These are phyloP conservation scores for Hygrocybe punicea DNA, from an alignment of 768 basidiomycete species.

Conservation along the genomic window DNA sequence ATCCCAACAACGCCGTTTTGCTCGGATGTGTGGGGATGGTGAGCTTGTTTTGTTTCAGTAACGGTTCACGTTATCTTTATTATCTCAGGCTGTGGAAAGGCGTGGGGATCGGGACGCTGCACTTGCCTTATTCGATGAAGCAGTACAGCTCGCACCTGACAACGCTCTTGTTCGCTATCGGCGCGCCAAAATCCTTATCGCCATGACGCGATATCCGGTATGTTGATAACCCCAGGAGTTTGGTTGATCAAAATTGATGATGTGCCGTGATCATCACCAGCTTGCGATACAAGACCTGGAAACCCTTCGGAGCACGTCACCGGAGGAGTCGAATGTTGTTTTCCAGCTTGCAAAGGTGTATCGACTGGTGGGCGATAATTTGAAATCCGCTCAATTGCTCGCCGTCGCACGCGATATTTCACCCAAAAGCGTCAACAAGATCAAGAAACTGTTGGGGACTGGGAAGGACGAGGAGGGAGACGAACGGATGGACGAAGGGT, in stretches of 20 bases:
- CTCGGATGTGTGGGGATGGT: constrained; percentile 96
- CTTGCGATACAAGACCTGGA: constrained; percentile 79
- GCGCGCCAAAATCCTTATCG: constrained; percentile 85
- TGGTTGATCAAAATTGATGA: not conserved
- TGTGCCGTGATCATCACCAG: constrained; percentile 36
- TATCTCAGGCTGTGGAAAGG: constrained; percentile 79
- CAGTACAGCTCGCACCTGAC: constrained; percentile 73
- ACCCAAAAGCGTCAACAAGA: constrained; percentile 83
- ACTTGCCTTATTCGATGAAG: constrained; percentile 75
- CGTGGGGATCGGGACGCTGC: constrained; percentile 75
- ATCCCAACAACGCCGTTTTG: constrained; percentile 93
- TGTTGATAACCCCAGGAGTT: constrained; percentile 29
- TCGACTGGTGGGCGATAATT: constrained; percentile 71
- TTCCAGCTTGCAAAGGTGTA: constrained; percentile 95
- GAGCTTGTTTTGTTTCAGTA: constrained; percentile 36
- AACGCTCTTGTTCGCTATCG: constrained; percentile 94
- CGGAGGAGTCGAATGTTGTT: constrained; percentile 94
- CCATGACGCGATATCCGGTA: constrained; percentile 79
- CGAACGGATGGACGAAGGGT: constrained; percentile 76
- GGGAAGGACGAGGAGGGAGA: constrained; percentile 53
- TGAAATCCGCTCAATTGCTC: constrained; percentile 79
- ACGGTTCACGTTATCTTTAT: constrained; percentile 8
- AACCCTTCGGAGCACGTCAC: constrained; percentile 73
- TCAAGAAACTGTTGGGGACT: constrained; percentile 73
- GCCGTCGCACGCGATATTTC: constrained; percentile 91